These are phyloP conservation scores for Lablab purpureus DNA, from an alignment of 306 rosid species.

Conservation along the genomic window DNA sequence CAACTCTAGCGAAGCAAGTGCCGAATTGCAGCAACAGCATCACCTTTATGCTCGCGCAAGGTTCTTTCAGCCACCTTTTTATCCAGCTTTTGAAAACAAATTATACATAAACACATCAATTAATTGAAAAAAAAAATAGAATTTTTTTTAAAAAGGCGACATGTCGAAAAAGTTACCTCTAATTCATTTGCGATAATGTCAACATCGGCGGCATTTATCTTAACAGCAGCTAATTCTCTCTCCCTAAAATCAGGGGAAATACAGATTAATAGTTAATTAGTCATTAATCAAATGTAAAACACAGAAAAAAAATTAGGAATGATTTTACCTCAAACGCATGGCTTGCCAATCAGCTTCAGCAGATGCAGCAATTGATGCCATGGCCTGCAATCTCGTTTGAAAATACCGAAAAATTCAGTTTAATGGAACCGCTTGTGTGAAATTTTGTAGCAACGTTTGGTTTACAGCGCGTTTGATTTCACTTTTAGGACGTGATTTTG, in stretches of 20 bases:
- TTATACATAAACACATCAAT: neutral
- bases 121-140: neutral
- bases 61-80: slow-evolving; percentile 1
- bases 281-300: neutral
- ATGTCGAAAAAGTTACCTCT: neutral
- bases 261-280: neutral
- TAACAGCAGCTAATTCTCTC: slow-evolving; percentile 19
- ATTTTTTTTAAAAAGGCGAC: too few species aligned
- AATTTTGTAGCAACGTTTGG: neutral
- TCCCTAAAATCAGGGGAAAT: neutral
- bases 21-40: neutral
- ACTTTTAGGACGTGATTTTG: neutral
- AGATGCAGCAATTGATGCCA: slow-evolving; percentile 5
- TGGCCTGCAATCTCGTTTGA: neutral
- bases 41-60: slow-evolving; percentile 2
- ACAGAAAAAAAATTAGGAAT: neutral
- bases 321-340: neutral
- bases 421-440: neutral
- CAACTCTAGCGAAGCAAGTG: slow-evolving; percentile 19
- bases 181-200: slow-evolving; percentile 3
- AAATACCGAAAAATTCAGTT: neutral
- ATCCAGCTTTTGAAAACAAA: neutral
- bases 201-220: slow-evolving; percentile 11
- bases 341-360: neutral
- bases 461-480: too few species aligned